A percentile compares a stretch with the other conserved stretches of the same genome.
Evolutionary conservation across 768 basidiomycete species (phyloP).

Genomic region (Lactarius sanguifluus): DNA sequence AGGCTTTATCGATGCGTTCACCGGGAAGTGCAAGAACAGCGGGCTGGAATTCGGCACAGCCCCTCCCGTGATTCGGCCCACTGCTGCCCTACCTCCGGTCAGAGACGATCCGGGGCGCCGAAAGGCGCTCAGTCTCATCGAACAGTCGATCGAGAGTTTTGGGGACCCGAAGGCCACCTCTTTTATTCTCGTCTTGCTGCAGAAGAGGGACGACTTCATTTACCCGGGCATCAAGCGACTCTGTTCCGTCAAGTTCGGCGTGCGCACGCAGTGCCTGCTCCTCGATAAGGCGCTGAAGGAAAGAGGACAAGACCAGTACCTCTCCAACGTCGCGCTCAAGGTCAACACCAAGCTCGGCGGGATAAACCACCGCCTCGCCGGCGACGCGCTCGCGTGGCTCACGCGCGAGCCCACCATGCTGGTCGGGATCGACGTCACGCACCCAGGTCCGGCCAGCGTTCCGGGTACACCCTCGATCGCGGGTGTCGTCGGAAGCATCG

Average conservation of each 20-base stretch:
- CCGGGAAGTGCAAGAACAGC: conserved; percentile 51
- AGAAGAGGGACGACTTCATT: conserved; percentile 66
- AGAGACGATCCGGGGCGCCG: conserved; percentile 41
- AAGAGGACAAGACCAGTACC: conserved; percentile 70
- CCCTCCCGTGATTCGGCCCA: conserved; percentile 41
- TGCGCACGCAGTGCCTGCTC: conserved; percentile 76
- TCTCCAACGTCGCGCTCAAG: conserved; percentile 80
- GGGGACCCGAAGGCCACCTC: conserved; percentile 44
- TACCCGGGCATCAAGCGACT: conserved; percentile 82
- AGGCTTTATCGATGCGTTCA: conserved; percentile 52
- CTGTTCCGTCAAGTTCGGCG: conserved; percentile 69
- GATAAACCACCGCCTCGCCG: conserved; percentile 67
- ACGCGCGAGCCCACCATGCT: conserved; percentile 71
- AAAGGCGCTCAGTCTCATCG: conserved; percentile 46
- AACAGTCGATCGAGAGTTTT: conserved; percentile 31
- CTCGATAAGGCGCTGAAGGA: conserved; percentile 58
- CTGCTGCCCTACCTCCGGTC: conserved; percentile 37
- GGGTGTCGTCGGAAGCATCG: conserved; percentile 77
- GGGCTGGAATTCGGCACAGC: conserved; percentile 53
- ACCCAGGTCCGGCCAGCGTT: conserved; percentile 65
- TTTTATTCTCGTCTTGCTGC: conserved; percentile 71
- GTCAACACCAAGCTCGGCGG: conserved; percentile 84
- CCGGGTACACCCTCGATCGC: conserved; percentile 80
- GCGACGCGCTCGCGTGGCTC: conserved; percentile 60
- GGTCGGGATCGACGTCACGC: conserved; percentile 83